Evolutionary conservation across 306 rosid species (phyloP).

Genomic region (Comarum palustre): DNA sequence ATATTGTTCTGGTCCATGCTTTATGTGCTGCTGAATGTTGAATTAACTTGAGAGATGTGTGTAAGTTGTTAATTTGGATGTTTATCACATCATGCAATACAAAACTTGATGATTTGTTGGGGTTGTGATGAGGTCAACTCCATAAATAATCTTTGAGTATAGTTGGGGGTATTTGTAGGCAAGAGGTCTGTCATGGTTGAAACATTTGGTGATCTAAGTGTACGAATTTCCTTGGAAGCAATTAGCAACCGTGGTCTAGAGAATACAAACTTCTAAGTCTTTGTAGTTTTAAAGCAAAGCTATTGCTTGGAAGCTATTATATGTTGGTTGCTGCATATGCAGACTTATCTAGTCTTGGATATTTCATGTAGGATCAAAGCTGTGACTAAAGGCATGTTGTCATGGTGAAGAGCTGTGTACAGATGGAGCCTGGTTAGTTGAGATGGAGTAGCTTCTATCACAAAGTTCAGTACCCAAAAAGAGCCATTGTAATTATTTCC

Average conservation of each 20-base stretch:
- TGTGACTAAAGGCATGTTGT: slow-evolving; percentile 14
- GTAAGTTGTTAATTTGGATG: background rate
- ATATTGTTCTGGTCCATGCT: background rate
- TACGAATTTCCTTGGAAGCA: background rate
- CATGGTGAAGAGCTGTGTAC: slow-evolving; percentile 28
- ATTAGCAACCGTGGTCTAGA: background rate
- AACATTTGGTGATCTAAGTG: background rate
- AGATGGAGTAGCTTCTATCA: slow-evolving; percentile 4
- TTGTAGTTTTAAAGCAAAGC: background rate
- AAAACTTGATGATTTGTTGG: background rate
- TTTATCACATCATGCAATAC: background rate
- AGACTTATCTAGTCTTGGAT: slow-evolving; percentile 32
- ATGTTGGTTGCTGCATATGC: slow-evolving; percentile 13
- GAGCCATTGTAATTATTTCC: slow-evolving; percentile 8
- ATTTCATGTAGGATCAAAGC: slow-evolving; percentile 6
- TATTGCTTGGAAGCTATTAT: slow-evolving; percentile 6
- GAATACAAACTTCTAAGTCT: background rate
- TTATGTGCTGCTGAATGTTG: background rate
- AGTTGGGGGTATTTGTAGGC: background rate
- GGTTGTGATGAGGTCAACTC: background rate
- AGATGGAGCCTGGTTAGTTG: slow-evolving; percentile 26
- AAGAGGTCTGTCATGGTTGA: background rate
- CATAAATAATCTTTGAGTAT: background rate
- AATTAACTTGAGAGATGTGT: background rate
- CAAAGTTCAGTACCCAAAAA: background rate